Percentiles rank a stretch among this genome's conserved stretches.
phyloP scores from a whole-genome alignment of 1,139 yeast species.

The Suhomyces guaymorum region DNA sequence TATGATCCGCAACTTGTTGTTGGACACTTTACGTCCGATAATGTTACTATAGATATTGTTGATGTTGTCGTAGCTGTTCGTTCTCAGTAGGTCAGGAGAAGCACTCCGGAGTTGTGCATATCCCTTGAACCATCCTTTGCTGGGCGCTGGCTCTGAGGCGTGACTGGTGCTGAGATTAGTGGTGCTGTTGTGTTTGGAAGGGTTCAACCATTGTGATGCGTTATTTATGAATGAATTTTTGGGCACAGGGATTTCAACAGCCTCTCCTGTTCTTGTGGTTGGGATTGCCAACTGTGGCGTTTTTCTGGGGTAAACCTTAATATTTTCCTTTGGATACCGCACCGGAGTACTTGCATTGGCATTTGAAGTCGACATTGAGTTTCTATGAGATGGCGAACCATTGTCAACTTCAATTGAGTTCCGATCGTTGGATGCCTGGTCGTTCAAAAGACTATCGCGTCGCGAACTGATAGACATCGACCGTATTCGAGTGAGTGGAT shows the following conservation, averaged over 20 bases:
- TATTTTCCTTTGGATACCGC: conserved; percentile 13
- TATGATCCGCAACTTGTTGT: conserved; percentile 19
- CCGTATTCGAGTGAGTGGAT: conserved; percentile 34
- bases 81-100: conserved; percentile 20
- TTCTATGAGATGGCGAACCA: conserved; percentile 11
- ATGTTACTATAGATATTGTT: conserved; percentile 21
- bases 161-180: conserved; percentile 3
- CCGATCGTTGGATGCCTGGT: conserved; percentile 2
- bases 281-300: conserved; percentile 84
- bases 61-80: conserved; percentile 25
- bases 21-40: conserved; percentile 20
- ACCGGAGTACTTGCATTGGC: conserved; percentile 4
- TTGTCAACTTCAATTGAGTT: conserved; percentile 13
- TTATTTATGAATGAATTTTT: conserved; percentile 25
- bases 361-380: conserved; percentile 2
- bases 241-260: conserved; percentile 67
- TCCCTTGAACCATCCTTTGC: conserved; percentile 29
- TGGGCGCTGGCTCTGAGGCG: conserved; percentile 2
- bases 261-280: conserved; percentile 75
- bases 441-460: conserved; percentile 21
- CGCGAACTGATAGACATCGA: conserved; percentile 33
- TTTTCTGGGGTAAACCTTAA: conserved; percentile 48
- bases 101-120: conserved; percentile 25
- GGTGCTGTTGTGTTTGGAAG: conserved; percentile 1
- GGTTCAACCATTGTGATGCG: not conserved